These are phyloP conservation scores for Dillenia suffruticosa DNA, from an alignment of 164 flowering plant species.

Conservation along the genomic window DNA sequence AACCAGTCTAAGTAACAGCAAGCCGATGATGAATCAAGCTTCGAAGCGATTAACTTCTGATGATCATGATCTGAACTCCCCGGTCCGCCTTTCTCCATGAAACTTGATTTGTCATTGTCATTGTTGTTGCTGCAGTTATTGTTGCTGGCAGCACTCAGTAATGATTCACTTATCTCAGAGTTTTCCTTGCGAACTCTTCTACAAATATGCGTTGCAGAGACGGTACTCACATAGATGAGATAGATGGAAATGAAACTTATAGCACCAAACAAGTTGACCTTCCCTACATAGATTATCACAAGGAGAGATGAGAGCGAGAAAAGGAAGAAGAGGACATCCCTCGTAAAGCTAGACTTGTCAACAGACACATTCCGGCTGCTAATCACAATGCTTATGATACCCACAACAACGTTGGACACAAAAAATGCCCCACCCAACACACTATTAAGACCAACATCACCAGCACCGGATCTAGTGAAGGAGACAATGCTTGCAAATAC, in stretches of 20 bases:
- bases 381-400: conserved; percentile 35
- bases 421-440: conserved; percentile 66
- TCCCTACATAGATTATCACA: conserved; percentile 32
- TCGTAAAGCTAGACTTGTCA: conserved; percentile 42
- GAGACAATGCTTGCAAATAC: conserved; percentile 59
- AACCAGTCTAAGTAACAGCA: conserved; percentile 13
- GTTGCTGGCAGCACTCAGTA: no score
- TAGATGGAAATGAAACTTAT: conserved; percentile 37
- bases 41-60: conserved; percentile 2
- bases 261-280: conserved; percentile 35
- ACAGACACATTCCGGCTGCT: conserved; percentile 20
- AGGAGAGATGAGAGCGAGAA: conserved; percentile 36
- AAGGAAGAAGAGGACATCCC: conserved; percentile 56
- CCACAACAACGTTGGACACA: conserved; percentile 51
- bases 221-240: conserved; percentile 31
- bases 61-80: background rate
- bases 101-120: no score
- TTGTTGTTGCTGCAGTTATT: no score
- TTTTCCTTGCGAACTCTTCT: background rate
- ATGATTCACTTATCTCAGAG: conserved; percentile 6
- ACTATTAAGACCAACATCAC: conserved; percentile 53
- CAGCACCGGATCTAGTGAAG: conserved; percentile 37
- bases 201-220: conserved; percentile 25
- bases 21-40: conserved; percentile 7
- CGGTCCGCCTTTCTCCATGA: no score